phyloP scores from a whole-genome alignment of 108 stramenopile species.

The Mayamaea pseudoterrestris region DNA sequence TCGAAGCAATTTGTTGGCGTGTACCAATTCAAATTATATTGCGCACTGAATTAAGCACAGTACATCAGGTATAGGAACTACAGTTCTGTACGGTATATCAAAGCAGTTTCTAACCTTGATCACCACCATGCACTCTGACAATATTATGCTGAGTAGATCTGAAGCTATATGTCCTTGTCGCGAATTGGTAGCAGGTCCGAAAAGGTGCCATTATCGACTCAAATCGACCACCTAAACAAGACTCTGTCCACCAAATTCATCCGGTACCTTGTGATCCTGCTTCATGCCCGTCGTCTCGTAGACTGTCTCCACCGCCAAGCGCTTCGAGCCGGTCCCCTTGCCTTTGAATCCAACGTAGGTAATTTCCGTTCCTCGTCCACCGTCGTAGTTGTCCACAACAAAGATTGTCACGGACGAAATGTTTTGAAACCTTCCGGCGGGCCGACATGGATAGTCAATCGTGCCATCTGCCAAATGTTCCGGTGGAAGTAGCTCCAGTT shows the following conservation, averaged over 20 bases:
- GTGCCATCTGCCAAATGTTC: slow-evolving; percentile 46
- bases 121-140: too few species aligned
- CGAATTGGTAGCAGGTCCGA: too few species aligned
- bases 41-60: too few species aligned
- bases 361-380: slow-evolving; percentile 44
- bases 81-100: too few species aligned
- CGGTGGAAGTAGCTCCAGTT: slow-evolving; percentile 50
- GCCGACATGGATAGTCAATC: slow-evolving; percentile 74
- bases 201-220: too few species aligned
- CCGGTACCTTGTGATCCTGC: slow-evolving; percentile 62
- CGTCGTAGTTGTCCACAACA: slow-evolving; percentile 57
- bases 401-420: slow-evolving; percentile 64
- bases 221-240: background rate
- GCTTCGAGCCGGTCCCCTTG: slow-evolving; percentile 56
- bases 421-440: slow-evolving; percentile 72
- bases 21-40: too few species aligned
- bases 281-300: slow-evolving; percentile 72
- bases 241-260: slow-evolving; percentile 24
- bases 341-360: slow-evolving; percentile 81
- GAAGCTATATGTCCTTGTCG: too few species aligned
- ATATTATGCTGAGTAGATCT: too few species aligned
- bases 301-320: slow-evolving; percentile 57
- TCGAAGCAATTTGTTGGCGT: too few species aligned
- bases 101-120: too few species aligned
- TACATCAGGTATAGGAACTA: too few species aligned